These are phyloP conservation scores for Massarina eburnea DNA, from an alignment of 2,329 filamentous ascomycete species.

Conservation along the genomic window DNA sequence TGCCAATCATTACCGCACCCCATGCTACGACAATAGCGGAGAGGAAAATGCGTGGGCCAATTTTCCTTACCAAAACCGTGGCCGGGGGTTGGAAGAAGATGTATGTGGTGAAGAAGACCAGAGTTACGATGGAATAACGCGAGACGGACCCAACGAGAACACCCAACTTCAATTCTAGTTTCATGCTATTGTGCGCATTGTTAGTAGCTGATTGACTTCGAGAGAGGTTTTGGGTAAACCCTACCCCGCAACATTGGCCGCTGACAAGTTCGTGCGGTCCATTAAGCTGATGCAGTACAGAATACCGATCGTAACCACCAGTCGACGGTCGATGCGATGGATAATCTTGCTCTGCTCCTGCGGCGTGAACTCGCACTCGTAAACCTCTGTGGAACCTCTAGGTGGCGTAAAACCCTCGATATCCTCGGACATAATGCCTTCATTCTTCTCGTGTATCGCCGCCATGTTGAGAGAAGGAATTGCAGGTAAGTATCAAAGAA, in stretches of 20 bases:
- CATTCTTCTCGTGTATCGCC: conserved; percentile 28
- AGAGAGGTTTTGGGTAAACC: conserved; percentile 8
- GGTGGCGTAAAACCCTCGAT: conserved; percentile 23
- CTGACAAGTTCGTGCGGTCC: conserved; percentile 76
- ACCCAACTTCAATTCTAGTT: conserved; percentile 34
- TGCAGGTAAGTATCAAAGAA: neutral
- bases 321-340: conserved; percentile 63
- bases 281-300: conserved; percentile 77
- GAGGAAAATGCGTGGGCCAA: conserved; percentile 44
- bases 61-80: conserved; percentile 44
- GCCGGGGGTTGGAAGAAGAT: conserved; percentile 46
- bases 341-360: conserved; percentile 69
- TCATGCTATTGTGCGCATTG: conserved; percentile 38
- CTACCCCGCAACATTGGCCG: conserved; percentile 70
- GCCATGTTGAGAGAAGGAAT: conserved; percentile 10
- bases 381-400: conserved; percentile 23
- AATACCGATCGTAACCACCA: conserved; percentile 52
- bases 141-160: conserved; percentile 31
- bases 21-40: conserved; percentile 40
- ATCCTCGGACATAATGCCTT: conserved; percentile 18
- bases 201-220: conserved; percentile 20
- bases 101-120: conserved; percentile 50
- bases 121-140: conserved; percentile 61
- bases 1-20: conserved; percentile 50
- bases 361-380: conserved; percentile 53